Evolutionary conservation across 805 yeast species (phyloP).

Genomic region (Wickerhamomyces hampshirensis): DNA sequence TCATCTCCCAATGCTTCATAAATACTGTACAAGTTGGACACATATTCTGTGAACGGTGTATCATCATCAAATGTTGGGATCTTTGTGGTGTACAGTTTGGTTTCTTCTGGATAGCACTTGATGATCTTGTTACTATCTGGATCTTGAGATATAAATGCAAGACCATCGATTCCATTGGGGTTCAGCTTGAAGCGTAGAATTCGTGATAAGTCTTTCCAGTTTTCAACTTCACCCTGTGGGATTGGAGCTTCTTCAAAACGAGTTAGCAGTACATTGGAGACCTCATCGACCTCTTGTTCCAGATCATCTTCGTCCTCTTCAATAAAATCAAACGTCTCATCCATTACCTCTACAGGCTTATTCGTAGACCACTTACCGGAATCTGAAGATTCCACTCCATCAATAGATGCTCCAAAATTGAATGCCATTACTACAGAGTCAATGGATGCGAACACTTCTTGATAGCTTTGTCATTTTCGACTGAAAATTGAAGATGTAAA

Average conservation of each 20-base stretch:
- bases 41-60: constrained; percentile 39
- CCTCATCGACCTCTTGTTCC: constrained; percentile 23
- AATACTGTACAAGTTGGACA: constrained; percentile 45
- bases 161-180: constrained; percentile 36
- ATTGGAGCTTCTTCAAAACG: constrained; percentile 31
- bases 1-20: constrained; percentile 47
- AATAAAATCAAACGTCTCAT: constrained; percentile 21
- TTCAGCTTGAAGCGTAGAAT: constrained; percentile 43
- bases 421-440: constrained; percentile 3
- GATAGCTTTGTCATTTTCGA: constrained; percentile 1
- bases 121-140: constrained; percentile 22
- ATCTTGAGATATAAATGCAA: constrained; percentile 33
- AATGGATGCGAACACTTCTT: not conserved
- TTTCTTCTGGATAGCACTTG: constrained; percentile 33
- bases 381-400: too few relatives aligned
- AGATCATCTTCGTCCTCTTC: constrained; percentile 15
- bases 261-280: constrained; percentile 25
- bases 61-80: constrained; percentile 37
- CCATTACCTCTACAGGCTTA: constrained; percentile 11
- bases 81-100: constrained; percentile 37
- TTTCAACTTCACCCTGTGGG: constrained; percentile 26
- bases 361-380: not conserved
- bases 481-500: constrained; percentile 15
- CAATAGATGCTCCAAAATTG: constrained; percentile 1
- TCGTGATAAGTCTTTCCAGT: constrained; percentile 32